Evolutionary conservation across 257 asterid species (phyloP), one percentile per base, ranked within the genome.

Genomic region (Plantago ovata): DNA sequence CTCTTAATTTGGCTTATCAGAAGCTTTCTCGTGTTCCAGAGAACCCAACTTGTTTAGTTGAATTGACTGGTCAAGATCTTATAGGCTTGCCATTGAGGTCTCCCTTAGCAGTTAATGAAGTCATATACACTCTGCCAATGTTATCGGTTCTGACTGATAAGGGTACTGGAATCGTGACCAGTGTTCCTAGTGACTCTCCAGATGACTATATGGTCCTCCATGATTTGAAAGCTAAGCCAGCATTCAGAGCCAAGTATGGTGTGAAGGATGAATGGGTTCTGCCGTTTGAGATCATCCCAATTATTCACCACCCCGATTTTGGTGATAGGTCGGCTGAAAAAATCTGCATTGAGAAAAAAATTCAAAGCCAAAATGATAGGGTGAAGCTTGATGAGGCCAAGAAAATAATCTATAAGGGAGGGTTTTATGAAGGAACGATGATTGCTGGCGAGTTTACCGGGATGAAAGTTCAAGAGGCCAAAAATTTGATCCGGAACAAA

Each of bases 371-470:
- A 72, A 92, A 92, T 42, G 98, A 92, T 23, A 75, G 91, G 70
- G 98, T 85, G 18, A 92, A 92, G 78, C 97, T 92, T 13, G 98
- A 88, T 19, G 95, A 88, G 76, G 98, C 97, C 53, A 92, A 88
- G 84, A 88, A 85, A 65, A 77, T 79, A 59, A 86, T 89, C 44
- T 88, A 92, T 78, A 85, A 85, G 75, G 95, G 95, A 13, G 97
- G 97, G 8, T 92, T 92, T 71, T 88, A 85, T 5, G 95, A 85
- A 75, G 98, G 98, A 46, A 83, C 89, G 42, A 88, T 92, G 96
- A 38, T 80, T 49, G 95, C 45, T 8, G 95, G 95, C 13, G 95
- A 92, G 68, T 88, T 47, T 69, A 23, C 89, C 42, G 96, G 96
- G 64, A 40, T 70, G 78, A 85, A 80, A 73, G 96, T 92, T 73